phyloP scores from a whole-genome alignment of 1,284 basidiomycete genomes.

The Violaceomyces palustris region DNA sequence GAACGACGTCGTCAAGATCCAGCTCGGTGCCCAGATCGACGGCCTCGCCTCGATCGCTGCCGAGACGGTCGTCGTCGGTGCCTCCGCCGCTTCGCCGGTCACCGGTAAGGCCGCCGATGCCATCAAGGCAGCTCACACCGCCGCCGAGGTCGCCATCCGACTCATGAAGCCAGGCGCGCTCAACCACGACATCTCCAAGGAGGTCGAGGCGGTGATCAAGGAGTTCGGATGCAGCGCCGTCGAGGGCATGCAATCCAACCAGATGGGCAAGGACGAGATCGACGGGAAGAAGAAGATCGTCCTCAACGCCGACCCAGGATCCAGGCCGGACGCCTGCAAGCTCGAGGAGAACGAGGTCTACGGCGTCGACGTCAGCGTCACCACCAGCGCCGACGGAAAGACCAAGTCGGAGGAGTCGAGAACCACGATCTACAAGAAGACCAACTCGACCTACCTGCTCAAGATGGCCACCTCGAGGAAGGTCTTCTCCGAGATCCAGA shows the following conservation, averaged over 20 bases:
- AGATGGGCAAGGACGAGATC: constrained; percentile 93
- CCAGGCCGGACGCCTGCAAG: constrained; percentile 44
- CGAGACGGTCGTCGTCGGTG: constrained; percentile 62
- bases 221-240: constrained; percentile 51
- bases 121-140: constrained; percentile 85
- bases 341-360: constrained; percentile 84
- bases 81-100: constrained; percentile 73
- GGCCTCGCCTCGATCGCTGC: constrained; percentile 79
- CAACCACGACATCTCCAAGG: constrained; percentile 90
- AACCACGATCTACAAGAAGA: constrained; percentile 89
- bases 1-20: constrained; percentile 90
- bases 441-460: constrained; percentile 80
- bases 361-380: constrained; percentile 84
- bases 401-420: constrained; percentile 79
- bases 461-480: constrained; percentile 96
- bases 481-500: constrained; percentile 92
- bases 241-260: constrained; percentile 72
- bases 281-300: constrained; percentile 46
- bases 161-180: constrained; percentile 65
- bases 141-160: constrained; percentile 73
- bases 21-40: constrained; percentile 94
- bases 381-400: constrained; percentile 46
- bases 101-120: constrained; percentile 83
- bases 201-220: constrained; percentile 65
- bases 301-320: constrained; percentile 36